Conservation (phyloP, 1,284 basidiomycete species). For the Lentinula novae-zelandiae region DNA sequence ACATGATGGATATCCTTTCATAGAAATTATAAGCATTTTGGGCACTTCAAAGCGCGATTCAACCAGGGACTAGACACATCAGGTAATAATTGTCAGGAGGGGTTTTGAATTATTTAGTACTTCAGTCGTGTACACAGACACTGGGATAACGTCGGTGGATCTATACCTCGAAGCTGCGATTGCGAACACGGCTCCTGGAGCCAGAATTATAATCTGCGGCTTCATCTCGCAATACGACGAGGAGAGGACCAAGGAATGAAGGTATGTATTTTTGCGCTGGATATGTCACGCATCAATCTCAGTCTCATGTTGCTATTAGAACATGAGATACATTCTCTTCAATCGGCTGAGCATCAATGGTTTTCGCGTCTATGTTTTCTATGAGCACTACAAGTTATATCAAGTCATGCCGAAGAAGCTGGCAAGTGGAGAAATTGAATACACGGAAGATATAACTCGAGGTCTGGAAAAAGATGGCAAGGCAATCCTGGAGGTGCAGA, state of each 20-base stretch:
- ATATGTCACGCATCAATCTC: too few species aligned
- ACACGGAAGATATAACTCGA: slow-evolving; percentile 38
- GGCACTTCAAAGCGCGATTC: too few species aligned
- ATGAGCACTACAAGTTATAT: slow-evolving; percentile 42
- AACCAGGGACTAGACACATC: too few species aligned
- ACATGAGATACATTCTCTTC: slow-evolving; percentile 27
- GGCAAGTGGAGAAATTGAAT: slow-evolving; percentile 43
- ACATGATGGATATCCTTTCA: too few species aligned
- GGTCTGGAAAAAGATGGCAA: slow-evolving; percentile 37
- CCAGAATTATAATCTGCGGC: slow-evolving; percentile 11
- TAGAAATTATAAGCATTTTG: too few species aligned
- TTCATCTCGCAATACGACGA: slow-evolving; percentile 27
- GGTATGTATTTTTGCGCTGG: slow-evolving; percentile 18
- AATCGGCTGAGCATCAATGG: slow-evolving; percentile 53
- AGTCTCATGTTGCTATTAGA: slow-evolving; percentile 19
- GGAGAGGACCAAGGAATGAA: slow-evolving; percentile 23
- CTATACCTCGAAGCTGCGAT: slow-evolving; percentile 58
- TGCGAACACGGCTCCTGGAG: too few species aligned
- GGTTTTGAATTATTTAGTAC: too few species aligned
- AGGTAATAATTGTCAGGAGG: too few species aligned
- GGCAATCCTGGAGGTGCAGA: slow-evolving; percentile 38
- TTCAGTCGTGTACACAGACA: slow-evolving; percentile 25
- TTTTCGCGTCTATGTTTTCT: slow-evolving; percentile 48
- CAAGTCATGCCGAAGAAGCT: slow-evolving; percentile 40
- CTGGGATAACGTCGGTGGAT: slow-evolving; percentile 62